Base-by-base conservation (phyloP, 805 yeast species). In the Candida maesae region DNA sequence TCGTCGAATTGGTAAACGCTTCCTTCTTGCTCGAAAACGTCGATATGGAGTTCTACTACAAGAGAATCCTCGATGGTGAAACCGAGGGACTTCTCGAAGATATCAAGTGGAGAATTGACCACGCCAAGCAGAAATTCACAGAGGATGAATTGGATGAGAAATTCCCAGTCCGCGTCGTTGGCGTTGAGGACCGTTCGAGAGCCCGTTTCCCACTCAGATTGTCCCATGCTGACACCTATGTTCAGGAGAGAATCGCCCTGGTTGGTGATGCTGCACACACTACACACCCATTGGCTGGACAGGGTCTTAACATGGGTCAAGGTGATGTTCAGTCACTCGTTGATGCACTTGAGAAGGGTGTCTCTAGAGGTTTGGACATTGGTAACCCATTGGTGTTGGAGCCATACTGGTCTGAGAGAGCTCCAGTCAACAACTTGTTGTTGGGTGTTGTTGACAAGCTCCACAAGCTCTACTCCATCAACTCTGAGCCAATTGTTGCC, bases 261-360 rank as follows among this genome's bases (percentile, higher is more conserved):
- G 85, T 91, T 9, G 99, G 99, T 19, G 99, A 93, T 64, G 98
- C 99, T 2, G 98, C 98, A 0, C 99, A 93, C 55, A 84, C 97
- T 0, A 87, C 96, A 2, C 98, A 93, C 60, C 99, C 99, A 3
- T 70, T 93, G 45, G 97, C 97, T 4, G 99, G 99, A 9, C 99
- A 93, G 64, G 99, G 99, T 19, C 73, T 93, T 42, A 93, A 93
- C 62, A 89, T 91, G 96, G 99, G 99, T 16, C 97, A 90, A 61
- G 81, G 84, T 20, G 99, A 93, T 59, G 96, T 87, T 2, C 79
- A 81, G 43, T 67, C 81, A 2, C 68, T 93, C 23, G 79, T 82
- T 1, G 66, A 59, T 2, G 85, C 91, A 0, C 56, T 93, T 20
- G 95, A 86, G 49, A 67, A 47, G 9, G 95, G 95, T 0, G 65